Evolutionary conservation across 1,139 yeast genomes (phyloP).

Genomic region (Citeromyces siamensis): DNA sequence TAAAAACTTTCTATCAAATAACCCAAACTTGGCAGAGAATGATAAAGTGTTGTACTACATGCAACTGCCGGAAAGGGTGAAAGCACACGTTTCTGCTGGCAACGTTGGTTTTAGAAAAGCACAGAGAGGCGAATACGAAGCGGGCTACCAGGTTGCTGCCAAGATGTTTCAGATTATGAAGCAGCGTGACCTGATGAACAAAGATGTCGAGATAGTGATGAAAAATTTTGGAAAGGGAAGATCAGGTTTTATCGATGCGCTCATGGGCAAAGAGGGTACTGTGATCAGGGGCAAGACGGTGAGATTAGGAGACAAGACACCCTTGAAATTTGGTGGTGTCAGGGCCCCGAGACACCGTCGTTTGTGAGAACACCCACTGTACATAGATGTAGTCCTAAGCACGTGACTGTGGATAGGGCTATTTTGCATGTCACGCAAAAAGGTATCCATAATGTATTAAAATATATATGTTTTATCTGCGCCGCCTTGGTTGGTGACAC

Average conservation of each 20-base stretch:
- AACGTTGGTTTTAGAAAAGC: conserved; percentile 66
- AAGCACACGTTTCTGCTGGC: conserved; percentile 58
- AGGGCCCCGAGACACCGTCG: conserved; percentile 80
- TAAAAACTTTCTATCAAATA: conserved; percentile 41
- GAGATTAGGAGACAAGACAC: conserved; percentile 67
- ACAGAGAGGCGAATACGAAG: conserved; percentile 86
- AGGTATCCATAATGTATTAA: too few species aligned
- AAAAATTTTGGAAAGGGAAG: conserved; percentile 85
- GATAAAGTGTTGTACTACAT: conserved; percentile 70
- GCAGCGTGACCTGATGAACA: conserved; percentile 39
- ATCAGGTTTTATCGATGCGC: conserved; percentile 73
- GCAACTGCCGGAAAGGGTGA: conserved; percentile 68
- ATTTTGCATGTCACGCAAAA: background rate
- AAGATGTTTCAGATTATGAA: conserved; percentile 62
- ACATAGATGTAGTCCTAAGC: conserved; percentile 5
- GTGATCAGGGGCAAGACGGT: conserved; percentile 49
- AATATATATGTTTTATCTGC: background rate
- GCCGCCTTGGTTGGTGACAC: background rate
- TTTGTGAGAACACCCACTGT: conserved; percentile 25
- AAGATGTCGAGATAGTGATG: conserved; percentile 59
- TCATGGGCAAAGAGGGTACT: conserved; percentile 83
- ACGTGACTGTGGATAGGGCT: conserved; percentile 4
- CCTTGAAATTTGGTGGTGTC: conserved; percentile 85
- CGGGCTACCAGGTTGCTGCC: conserved; percentile 79
- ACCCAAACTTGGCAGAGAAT: conserved; percentile 47